A percentile compares a stretch with the other conserved stretches of the same genome.
Evolutionary conservation across 768 basidiomycete species (phyloP).

Genomic region (Tricholoma furcatifolium): DNA sequence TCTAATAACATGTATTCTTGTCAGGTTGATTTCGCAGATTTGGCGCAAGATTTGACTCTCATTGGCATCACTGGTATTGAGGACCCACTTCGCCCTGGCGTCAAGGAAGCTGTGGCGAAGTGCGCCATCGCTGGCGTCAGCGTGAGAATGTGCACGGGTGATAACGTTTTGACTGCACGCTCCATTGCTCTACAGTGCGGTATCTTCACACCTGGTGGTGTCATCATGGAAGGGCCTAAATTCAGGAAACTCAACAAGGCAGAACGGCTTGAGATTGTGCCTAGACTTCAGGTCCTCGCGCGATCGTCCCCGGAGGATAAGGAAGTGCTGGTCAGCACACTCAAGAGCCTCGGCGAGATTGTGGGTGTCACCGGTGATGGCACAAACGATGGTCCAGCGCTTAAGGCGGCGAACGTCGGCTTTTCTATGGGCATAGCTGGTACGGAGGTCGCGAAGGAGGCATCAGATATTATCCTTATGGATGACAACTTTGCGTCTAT

Average conservation of each 20-base stretch:
- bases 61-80: constrained; percentile 94
- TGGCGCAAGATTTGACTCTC: constrained; percentile 75
- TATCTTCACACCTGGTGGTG: constrained; percentile 89
- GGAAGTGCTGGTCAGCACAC: constrained; percentile 85
- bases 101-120: constrained; percentile 82
- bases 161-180: constrained; percentile 93
- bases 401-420: constrained; percentile 94
- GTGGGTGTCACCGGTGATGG: constrained; percentile 98
- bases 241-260: constrained; percentile 75
- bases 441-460: constrained; percentile 98
- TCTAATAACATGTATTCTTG: constrained; percentile 15
- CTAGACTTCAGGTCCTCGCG: constrained; percentile 93
- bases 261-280: constrained; percentile 81
- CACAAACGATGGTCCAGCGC: constrained; percentile 95
- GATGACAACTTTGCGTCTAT: constrained; percentile 96
- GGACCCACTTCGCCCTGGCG: constrained; percentile 90
- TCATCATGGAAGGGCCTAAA: constrained; percentile 97
- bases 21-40: constrained; percentile 65
- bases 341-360: constrained; percentile 84
- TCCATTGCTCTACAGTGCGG: constrained; percentile 97
- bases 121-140: constrained; percentile 91
- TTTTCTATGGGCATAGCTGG: constrained; percentile 97
- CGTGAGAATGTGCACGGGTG: constrained; percentile 99
- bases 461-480: constrained; percentile 98
- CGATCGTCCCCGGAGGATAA: constrained; percentile 98